Base-by-base conservation (phyloP, 352 stramenopile species). In the Phytophthora brassicae region DNA sequence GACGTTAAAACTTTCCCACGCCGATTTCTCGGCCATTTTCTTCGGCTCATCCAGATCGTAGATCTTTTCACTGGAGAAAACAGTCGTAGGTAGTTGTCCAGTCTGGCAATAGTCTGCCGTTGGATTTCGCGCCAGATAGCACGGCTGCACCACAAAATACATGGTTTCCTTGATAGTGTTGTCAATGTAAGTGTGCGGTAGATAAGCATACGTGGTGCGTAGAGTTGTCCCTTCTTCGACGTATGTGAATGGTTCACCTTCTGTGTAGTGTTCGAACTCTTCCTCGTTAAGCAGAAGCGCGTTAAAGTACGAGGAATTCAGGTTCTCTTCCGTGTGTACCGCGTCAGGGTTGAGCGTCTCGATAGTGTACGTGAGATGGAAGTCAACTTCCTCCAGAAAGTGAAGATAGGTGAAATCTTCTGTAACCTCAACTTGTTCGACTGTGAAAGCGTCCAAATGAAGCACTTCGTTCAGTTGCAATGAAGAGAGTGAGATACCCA, bases 141-240 rank as follows among this genome's bases (percentile, higher is more conserved):
- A 89, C 0, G 75, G 77, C 41, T 89, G 80, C 16, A 89, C 52
- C 5, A 89, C 72, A 29, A 89, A 73, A 53, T 81, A 89, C 67
- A 89, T 72, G 11, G 78, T 79, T 8, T 86, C 71, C 42, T 81
- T 52, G 35, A 74, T 62, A 0, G 68, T 64, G 46, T 83, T 83
- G 35, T 78, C 64, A 35, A 89, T 78, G 20, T 72, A 73, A 11
- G 74, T 81, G 19, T 71, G 54, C 6, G 80, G 65, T 3, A 88
- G 35, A 20, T 70, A 77, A 12, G 77, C 77, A 33, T 84, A 77
- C 23, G 68, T 79, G 28, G 80, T 88, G 19, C 74, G 78, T 7
- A 77, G 29, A 2, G 55, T 76, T 9, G 76, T 78, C 1, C 58
- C 78, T 0, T 66, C 48, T 11, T 63, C 20, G 13, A 87, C 67